phyloP scores from a whole-genome alignment of 192 early-diverging fungal species.

The Helicostylum pulchrum region DNA sequence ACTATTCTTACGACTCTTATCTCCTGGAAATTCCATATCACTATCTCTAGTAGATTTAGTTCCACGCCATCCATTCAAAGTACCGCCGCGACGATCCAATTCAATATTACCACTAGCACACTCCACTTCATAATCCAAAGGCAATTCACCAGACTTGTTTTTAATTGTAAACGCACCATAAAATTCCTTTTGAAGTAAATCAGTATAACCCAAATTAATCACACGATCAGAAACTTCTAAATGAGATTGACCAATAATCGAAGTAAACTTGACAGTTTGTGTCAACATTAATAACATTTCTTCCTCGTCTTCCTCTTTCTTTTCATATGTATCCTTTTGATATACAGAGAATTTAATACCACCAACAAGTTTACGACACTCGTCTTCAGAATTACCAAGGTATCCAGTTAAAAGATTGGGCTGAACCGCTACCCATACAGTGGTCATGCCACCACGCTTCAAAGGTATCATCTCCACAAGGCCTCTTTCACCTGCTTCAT shows the following conservation, averaged over 20 bases:
- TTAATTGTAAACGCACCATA: conserved; percentile 62
- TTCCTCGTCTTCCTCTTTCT: conserved; percentile 15
- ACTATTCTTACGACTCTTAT: conserved; percentile 17
- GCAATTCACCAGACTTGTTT: conserved; percentile 68
- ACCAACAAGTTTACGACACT: conserved; percentile 71
- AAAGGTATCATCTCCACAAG: conserved; percentile 53
- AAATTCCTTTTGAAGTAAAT: conserved; percentile 44
- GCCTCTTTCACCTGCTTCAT: conserved; percentile 50
- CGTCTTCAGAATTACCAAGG: conserved; percentile 36
- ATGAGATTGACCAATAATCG: conserved; percentile 77
- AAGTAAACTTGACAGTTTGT: conserved; percentile 78
- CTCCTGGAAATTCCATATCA: conserved; percentile 8
- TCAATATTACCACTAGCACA: conserved; percentile 50
- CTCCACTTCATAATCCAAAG: conserved; percentile 62
- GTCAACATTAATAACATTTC: conserved; percentile 51
- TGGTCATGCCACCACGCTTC: conserved; percentile 43
- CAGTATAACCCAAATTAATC: conserved; percentile 66
- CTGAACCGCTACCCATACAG: conserved; percentile 77
- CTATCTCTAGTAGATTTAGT: conserved; percentile 19
- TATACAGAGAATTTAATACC: conserved; percentile 75
- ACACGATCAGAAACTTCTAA: conserved; percentile 60
- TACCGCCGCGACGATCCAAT: conserved; percentile 48
- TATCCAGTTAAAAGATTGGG: conserved; percentile 56
- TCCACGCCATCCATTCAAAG: conserved; percentile 52
- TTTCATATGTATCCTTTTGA: conserved; percentile 37